Evolutionary conservation across 352 stramenopile genomes (phyloP), one percentile per base, ranked within the genome.

Genomic region (Phytopythium ostracodes): DNA sequence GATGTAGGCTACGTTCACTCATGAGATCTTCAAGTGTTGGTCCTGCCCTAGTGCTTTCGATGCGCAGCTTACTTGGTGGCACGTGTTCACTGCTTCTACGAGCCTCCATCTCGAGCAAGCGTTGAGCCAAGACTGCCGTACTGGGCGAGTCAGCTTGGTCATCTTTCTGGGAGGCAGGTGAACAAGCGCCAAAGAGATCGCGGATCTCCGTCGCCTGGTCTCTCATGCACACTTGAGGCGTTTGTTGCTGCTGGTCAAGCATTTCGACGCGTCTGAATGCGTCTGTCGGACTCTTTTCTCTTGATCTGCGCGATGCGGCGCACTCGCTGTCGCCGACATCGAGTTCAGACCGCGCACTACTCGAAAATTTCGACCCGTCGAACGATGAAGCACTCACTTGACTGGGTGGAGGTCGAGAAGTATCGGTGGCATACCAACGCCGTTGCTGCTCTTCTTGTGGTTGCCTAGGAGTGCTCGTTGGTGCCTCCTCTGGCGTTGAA

Each of bases 151-250:
- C 38, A 2, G 15, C 8, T n/a, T n/a, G 38, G 4, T 11, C 7
- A 35, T 27, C 22, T n/a, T 44, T 14, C 38, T n/a, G 1, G 7
- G 38, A n/a, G 7, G 2, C 17, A 44, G 38, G 14, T 1, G 17
- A n/a, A 11, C 46, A n/a, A 27, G 53, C 52, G 11, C n/a, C 22
- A 31, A 46, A 47, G 1, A 62, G 27, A 14, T 66, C n/a, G 29
- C 8, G 50, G 0, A 55, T 76, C 42, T 68, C 63, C 18, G 69
- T 71, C 24, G 59, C 40, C 29, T 71, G 59, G 47, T 76, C 62
- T 43, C 33, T 56, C 56, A 71, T 55, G 10, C 42, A 56, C 33
- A 61, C 5, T 40, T 24, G 62, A 4, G n/a, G 4, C 3, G 63
- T 68, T 42, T 68, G 66, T 57, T 66, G 63, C 51, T 71, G 55